These are phyloP conservation scores for Epichloe typhina DNA, from an alignment of 2,329 filamentous ascomycete species.

Conservation along the genomic window DNA sequence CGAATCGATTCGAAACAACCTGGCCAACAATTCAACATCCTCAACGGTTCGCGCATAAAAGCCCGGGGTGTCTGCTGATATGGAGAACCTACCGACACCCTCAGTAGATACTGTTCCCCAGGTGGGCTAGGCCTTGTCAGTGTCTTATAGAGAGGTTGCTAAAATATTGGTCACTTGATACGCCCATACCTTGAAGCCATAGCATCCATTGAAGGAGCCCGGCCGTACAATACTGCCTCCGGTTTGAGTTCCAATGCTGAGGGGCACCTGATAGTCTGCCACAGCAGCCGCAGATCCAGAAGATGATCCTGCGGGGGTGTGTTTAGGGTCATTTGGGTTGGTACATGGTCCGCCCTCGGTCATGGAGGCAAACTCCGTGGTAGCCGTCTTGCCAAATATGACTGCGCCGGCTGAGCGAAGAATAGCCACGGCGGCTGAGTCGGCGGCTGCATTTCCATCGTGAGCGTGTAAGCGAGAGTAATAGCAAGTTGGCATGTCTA, in stretches of 20 bases:
- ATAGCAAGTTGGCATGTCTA: slow-evolving; percentile 43
- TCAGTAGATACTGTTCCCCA: slow-evolving; percentile 51
- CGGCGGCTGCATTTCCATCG: slow-evolving; percentile 29
- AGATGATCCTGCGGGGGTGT: slow-evolving; percentile 56
- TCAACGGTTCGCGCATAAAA: slow-evolving; percentile 43
- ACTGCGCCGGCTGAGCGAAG: slow-evolving; percentile 42
- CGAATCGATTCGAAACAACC: slow-evolving; percentile 39
- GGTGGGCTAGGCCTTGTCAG: slow-evolving; percentile 29
- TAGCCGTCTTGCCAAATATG: slow-evolving; percentile 38
- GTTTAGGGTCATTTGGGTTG: slow-evolving; percentile 51
- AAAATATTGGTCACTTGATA: not conserved
- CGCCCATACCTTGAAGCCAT: slow-evolving; percentile 37
- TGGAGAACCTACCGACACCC: slow-evolving; percentile 44
- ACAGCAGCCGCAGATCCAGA: slow-evolving; percentile 55
- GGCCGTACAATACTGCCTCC: slow-evolving; percentile 51
- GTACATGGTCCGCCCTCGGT: slow-evolving; percentile 39
- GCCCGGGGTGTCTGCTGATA: slow-evolving; percentile 49
- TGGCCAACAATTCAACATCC: slow-evolving; percentile 43
- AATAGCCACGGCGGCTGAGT: slow-evolving; percentile 37
- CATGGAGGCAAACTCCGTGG: slow-evolving; percentile 50
- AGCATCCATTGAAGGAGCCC: slow-evolving; percentile 51
- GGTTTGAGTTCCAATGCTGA: slow-evolving; percentile 53
- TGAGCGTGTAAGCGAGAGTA: slow-evolving; percentile 40
- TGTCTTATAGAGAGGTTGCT: not conserved
- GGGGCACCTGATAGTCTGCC: slow-evolving; percentile 47